phyloP scores from a whole-genome alignment of 331 rosid genomes.

The Erythrophleum ivorense region DNA sequence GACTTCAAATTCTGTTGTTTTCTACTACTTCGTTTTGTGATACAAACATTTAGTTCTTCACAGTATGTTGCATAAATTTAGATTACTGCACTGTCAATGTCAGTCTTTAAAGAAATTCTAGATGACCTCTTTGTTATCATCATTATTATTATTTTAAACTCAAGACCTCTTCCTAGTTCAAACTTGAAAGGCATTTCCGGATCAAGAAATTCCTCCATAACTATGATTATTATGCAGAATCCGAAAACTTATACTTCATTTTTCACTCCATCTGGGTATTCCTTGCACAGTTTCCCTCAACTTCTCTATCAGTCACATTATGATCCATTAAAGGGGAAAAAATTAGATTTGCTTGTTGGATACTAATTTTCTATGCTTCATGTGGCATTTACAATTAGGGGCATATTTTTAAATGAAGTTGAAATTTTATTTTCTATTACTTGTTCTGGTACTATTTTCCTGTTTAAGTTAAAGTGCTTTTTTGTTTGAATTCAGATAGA shows the following conservation, averaged over 20 bases:
- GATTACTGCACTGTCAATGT: too few species aligned
- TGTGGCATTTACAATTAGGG: slow-evolving; percentile 11
- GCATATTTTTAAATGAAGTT: slow-evolving; percentile 14
- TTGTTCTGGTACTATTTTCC: slow-evolving; percentile 1
- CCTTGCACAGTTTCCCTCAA: not conserved
- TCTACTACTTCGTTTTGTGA: too few species aligned
- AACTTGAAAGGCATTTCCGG: too few species aligned
- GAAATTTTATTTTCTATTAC: not conserved
- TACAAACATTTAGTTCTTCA: too few species aligned
- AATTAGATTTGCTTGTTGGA: slow-evolving; percentile 19
- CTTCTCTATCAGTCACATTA: not conserved
- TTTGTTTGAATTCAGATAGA: slow-evolving; percentile 40
- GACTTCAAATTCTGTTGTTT: not conserved
- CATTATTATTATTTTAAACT: too few species aligned
- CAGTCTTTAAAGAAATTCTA: too few species aligned
- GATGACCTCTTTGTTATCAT: too few species aligned
- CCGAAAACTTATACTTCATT: not conserved
- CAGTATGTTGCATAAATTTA: too few species aligned
- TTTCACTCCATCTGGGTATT: not conserved
- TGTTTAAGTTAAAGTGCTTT: slow-evolving; percentile 26
- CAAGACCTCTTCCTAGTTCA: too few species aligned
- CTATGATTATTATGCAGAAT: too few species aligned
- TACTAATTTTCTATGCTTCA: slow-evolving; percentile 8
- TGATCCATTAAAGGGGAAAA: not conserved
- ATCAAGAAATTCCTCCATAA: too few species aligned